phyloP scores from a whole-genome alignment of 2,329 filamentous ascomycete species.

The Monilinia aucupariae region DNA sequence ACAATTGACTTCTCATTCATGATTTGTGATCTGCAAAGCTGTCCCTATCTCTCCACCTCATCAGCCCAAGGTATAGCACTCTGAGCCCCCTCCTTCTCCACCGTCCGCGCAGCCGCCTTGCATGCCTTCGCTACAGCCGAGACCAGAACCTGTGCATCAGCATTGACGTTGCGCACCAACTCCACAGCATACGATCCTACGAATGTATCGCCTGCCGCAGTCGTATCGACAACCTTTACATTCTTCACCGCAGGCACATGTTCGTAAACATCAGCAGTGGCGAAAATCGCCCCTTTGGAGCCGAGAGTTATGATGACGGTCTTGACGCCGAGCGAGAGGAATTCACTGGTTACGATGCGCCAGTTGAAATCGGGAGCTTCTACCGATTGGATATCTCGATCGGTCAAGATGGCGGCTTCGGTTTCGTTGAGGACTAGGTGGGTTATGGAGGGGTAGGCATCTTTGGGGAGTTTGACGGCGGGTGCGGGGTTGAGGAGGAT shows the following conservation, averaged over 20 bases:
- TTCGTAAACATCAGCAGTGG: conserved; percentile 41
- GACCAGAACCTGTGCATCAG: conserved; percentile 33
- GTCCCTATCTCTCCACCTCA: conserved; percentile 37
- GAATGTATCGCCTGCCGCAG: conserved; percentile 90
- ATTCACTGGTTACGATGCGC: conserved; percentile 48
- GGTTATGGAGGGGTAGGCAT: conserved; percentile 61
- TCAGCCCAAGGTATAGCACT: conserved; percentile 61
- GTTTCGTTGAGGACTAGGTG: conserved; percentile 89
- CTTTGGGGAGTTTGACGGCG: conserved; percentile 60
- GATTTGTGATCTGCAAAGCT: not conserved
- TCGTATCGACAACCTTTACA: conserved; percentile 77
- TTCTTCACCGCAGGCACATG: conserved; percentile 64
- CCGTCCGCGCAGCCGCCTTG: conserved; percentile 58
- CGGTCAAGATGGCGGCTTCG: conserved; percentile 70
- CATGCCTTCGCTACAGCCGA: conserved; percentile 55
- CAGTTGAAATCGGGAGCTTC: conserved; percentile 43
- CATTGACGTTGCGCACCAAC: conserved; percentile 47
- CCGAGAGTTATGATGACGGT: conserved; percentile 84
- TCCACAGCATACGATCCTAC: conserved; percentile 80
- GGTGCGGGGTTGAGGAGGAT: conserved; percentile 84
- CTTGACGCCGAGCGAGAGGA: conserved; percentile 63
- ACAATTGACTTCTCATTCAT: not conserved
- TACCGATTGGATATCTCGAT: conserved; percentile 38
- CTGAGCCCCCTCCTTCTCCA: conserved; percentile 60
- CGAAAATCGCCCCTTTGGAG: conserved; percentile 68